These are phyloP conservation scores for Dillenia suffruticosa DNA, from an alignment of 164 flowering plant genomes.

Conservation along the genomic window DNA sequence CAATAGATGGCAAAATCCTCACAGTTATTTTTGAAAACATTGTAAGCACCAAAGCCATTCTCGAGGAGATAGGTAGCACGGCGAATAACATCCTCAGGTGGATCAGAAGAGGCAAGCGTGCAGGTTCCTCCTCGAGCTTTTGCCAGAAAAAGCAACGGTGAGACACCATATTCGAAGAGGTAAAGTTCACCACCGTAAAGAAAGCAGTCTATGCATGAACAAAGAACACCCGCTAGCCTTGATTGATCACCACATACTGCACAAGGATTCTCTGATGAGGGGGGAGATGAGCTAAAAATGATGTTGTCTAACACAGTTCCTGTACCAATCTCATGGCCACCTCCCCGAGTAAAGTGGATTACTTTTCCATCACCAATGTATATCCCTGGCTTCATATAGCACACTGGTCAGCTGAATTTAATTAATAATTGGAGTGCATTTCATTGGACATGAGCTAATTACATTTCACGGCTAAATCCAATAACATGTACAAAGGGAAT, in stretches of 20 bases:
- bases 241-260: slow-evolving; percentile 64
- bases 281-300: slow-evolving; percentile 60
- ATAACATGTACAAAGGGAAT: too few relatives aligned
- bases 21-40: slow-evolving; percentile 76
- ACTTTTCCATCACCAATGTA: slow-evolving; percentile 62
- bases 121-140: slow-evolving; percentile 90
- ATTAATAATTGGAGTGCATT: too few relatives aligned
- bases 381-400: slow-evolving; percentile 36
- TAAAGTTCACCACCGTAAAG: slow-evolving; percentile 70
- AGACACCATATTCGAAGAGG: slow-evolving; percentile 55
- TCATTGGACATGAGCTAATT: too few relatives aligned
- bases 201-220: slow-evolving; percentile 76
- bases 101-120: slow-evolving; percentile 63
- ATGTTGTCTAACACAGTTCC: slow-evolving; percentile 63
- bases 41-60: slow-evolving; percentile 73
- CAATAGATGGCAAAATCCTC: slow-evolving; percentile 89
- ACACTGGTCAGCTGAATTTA: too few relatives aligned
- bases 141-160: slow-evolving; percentile 52
- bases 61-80: slow-evolving; percentile 61
- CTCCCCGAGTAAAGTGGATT: slow-evolving; percentile 82
- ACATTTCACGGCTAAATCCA: too few relatives aligned
- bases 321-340: slow-evolving; percentile 70
- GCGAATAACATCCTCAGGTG: slow-evolving; percentile 48
- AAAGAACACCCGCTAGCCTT: slow-evolving; percentile 49
- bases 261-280: slow-evolving; percentile 43